Conservation (phyloP, 75 land plant genomes). For the Pinus albicaulis region DNA sequence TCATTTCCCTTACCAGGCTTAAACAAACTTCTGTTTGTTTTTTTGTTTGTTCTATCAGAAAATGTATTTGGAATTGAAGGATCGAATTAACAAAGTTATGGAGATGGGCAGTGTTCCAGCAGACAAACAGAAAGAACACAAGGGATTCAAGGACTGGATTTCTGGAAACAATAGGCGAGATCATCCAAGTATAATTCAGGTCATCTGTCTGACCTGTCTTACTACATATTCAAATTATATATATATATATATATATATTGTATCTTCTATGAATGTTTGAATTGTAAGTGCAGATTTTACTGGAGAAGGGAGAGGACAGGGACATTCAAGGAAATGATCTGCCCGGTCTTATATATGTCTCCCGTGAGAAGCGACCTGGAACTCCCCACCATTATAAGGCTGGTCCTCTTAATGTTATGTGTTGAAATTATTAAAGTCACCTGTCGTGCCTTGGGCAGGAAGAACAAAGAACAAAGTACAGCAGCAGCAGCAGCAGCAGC, state of each 20-base stretch:
- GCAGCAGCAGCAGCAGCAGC: too few species aligned
- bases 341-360: constrained; percentile 64
- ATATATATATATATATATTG: too few species aligned
- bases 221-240: neutral
- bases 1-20: too few species aligned
- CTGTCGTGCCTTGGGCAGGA: too few species aligned
- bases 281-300: constrained; percentile 36
- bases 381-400: constrained; percentile 63
- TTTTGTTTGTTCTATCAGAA: constrained; percentile 17
- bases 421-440: too few species aligned
- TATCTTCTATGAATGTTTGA: too few species aligned
- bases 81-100: constrained; percentile 26
- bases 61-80: constrained; percentile 53
- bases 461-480: too few species aligned
- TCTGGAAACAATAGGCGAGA: constrained; percentile 4
- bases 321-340: constrained; percentile 38
- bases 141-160: constrained; percentile 13
- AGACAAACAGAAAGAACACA: constrained; percentile 17
- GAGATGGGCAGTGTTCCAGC: constrained; percentile 27
- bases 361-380: constrained; percentile 67
- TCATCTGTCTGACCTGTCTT: neutral
- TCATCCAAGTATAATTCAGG: constrained; percentile 17
- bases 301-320: constrained; percentile 22
- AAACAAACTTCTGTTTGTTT: neutral
- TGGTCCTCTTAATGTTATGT: constrained; percentile 79